Evolutionary conservation across 139 green algal species (phyloP).

Genomic region (Haematococcus sp.): DNA sequence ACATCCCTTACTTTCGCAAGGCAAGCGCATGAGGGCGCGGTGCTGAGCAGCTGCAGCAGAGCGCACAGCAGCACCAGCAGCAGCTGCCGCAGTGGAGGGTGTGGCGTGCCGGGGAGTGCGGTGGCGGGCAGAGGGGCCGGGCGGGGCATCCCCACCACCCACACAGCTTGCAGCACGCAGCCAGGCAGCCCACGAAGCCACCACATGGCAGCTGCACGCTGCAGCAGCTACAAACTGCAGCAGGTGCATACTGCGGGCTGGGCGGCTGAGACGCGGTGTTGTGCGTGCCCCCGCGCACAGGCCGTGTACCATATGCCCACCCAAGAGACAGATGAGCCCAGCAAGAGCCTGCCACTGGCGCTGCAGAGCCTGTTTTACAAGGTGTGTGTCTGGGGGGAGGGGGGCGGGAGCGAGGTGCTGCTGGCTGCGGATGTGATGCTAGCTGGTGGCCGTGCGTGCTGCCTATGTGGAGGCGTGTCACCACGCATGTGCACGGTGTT

Average conservation of each 20-base stretch:
- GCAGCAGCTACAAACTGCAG: no score
- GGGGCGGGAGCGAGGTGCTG: no score
- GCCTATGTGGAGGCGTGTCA: no score
- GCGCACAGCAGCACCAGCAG: neutral
- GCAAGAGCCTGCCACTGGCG: conserved; percentile 85
- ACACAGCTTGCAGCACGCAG: no score
- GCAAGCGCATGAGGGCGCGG: conserved; percentile 29
- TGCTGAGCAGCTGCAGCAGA: neutral
- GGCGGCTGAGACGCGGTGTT: no score
- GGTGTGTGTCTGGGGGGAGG: neutral
- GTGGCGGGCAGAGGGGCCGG: neutral
- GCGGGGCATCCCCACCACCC: no score
- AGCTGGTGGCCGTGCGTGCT: no score
- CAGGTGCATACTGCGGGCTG: no score
- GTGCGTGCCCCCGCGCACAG: conserved; percentile 36
- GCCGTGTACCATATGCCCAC: conserved; percentile 98
- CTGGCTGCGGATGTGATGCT: no score
- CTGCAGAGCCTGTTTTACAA: conserved; percentile 97
- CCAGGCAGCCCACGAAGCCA: no score
- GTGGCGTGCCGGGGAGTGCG: neutral
- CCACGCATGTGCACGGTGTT: no score
- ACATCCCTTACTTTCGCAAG: conserved; percentile 90
- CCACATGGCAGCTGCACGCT: no score
- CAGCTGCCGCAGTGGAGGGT: neutral
- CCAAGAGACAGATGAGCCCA: conserved; percentile 67